phyloP scores from a whole-genome alignment of 306 rosid species.

The Astragalus membranaceus region DNA sequence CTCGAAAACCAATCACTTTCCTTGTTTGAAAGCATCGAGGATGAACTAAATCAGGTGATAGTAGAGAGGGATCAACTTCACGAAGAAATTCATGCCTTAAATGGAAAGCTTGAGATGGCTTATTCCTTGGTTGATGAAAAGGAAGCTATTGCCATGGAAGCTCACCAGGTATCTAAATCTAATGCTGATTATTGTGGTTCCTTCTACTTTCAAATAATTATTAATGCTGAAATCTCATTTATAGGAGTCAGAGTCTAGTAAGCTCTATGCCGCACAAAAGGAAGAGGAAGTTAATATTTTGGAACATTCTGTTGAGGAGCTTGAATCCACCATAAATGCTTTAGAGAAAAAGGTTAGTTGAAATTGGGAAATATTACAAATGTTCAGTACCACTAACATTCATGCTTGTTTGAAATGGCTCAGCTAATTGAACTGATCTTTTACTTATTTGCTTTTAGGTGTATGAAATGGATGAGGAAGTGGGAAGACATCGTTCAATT shows the following conservation, averaged over 20 bases:
- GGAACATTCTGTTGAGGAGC: conserved; percentile 92
- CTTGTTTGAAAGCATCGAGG: conserved; percentile 52
- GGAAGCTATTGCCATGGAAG: conserved; percentile 78
- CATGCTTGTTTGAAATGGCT: conserved; percentile 7
- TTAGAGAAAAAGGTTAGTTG: conserved; percentile 81
- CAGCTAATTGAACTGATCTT: neutral
- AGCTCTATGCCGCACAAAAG: conserved; percentile 79
- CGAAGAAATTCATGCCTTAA: conserved; percentile 55
- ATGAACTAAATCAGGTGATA: conserved; percentile 50
- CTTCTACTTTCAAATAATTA: conserved; percentile 11
- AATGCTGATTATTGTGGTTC: conserved; percentile 10
- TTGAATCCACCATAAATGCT: conserved; percentile 85
- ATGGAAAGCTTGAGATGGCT: conserved; percentile 71
- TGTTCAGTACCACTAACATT: neutral
- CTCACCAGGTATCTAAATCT: conserved; percentile 58
- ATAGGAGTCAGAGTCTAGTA: conserved; percentile 80
- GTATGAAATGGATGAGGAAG: conserved; percentile 83
- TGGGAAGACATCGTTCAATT: conserved; percentile 60
- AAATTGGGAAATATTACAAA: neutral
- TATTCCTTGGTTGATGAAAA: conserved; percentile 78
- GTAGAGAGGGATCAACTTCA: conserved; percentile 68
- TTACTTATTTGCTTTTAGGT: conserved; percentile 35
- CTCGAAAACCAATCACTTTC: conserved; percentile 46
- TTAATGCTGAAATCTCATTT: conserved; percentile 22
- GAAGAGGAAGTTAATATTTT: conserved; percentile 92